Evolutionary conservation across 2,329 filamentous ascomycete species (phyloP), one percentile per base, ranked within the genome.

Genomic region (Epichloe coenophiala): DNA sequence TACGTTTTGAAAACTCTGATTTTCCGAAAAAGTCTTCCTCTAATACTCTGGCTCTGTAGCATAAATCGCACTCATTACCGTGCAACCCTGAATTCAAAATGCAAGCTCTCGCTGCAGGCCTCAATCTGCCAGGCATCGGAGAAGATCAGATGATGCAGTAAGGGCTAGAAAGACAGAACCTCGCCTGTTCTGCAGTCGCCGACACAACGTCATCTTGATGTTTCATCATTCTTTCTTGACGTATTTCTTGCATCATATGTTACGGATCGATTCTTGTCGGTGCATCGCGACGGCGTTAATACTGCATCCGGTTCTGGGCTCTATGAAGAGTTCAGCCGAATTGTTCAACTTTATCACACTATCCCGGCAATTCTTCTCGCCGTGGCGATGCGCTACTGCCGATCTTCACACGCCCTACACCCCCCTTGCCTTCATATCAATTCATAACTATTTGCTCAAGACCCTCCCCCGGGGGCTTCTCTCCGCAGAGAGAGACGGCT

Each of bases 41-140:
- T 73, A 58, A 75, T 61, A 17, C 31, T 23, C 19, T 4, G 44
- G 1, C 5, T 12, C 23, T 54, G 58, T 53, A 83, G 79, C 80
- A 83, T 71, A 88, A 87, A 67, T 80, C 83, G 55, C 85, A 96
- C 66, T 93, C 88, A 12, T 84, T 88, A 23, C 85, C 86, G 49
- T 96, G 90, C 72, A 94, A 95, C 62, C 88, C 89, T 0, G 89
- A 95, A 54, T 80, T 79, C 51, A 72, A 78, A 56, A 69, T 68
- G 15, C 66, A 69, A 45, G 67, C 67, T 41, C 58, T 70, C 38
- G 68, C 72, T 36, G 72, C 71, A 8, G 72, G 71, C 17, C 64
- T 75, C 53, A 68, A 61, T 47, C 59, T 66, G 51, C 67, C 64
- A 13, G 65, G 67, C 39, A 73, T 75, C 52, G 70, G 68, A 49